Percentiles rank a stretch among this genome's conserved stretches.
Evolutionary conservation across 805 yeast genomes (phyloP).

Genomic region (Candida awuae): DNA sequence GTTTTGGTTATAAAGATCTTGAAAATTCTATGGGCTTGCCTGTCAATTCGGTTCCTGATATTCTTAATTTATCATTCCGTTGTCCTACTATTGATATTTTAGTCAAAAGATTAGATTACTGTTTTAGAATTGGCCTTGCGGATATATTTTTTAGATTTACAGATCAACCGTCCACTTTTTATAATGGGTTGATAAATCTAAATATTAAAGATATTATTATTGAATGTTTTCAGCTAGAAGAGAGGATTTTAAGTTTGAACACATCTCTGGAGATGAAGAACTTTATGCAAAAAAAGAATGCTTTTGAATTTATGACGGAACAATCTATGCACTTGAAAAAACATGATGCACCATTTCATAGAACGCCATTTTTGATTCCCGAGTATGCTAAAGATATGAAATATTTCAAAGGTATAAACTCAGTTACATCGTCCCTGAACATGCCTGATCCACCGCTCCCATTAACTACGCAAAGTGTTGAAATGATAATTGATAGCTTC

Average conservation of each 20-base stretch:
- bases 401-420: slow-evolving; percentile 43
- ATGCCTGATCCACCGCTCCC: slow-evolving; percentile 61
- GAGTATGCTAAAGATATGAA: slow-evolving; percentile 37
- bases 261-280: slow-evolving; percentile 57
- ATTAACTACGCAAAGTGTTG: slow-evolving; percentile 40
- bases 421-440: slow-evolving; percentile 52
- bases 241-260: slow-evolving; percentile 33
- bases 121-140: slow-evolving; percentile 19
- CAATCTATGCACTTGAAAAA: slow-evolving; percentile 60
- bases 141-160: slow-evolving; percentile 38
- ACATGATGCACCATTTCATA: slow-evolving; percentile 79
- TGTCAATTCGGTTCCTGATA: slow-evolving; percentile 54
- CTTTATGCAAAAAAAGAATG: slow-evolving; percentile 46
- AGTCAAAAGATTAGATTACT: slow-evolving; percentile 30
- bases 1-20: slow-evolving; percentile 57
- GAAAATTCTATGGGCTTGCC: slow-evolving; percentile 66
- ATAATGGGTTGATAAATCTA: slow-evolving; percentile 46
- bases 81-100: slow-evolving; percentile 40
- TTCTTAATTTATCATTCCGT: slow-evolving; percentile 53
- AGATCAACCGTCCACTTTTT: slow-evolving; percentile 64
- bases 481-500: slow-evolving; percentile 31
- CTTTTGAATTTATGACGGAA: slow-evolving; percentile 34
- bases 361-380: slow-evolving; percentile 65
- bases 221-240: slow-evolving; percentile 12
- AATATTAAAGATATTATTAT: slow-evolving; percentile 41